Base-by-base conservation (phyloP, 1,284 basidiomycete genomes). In the Cutaneotrichosporon arboriforme region DNA sequence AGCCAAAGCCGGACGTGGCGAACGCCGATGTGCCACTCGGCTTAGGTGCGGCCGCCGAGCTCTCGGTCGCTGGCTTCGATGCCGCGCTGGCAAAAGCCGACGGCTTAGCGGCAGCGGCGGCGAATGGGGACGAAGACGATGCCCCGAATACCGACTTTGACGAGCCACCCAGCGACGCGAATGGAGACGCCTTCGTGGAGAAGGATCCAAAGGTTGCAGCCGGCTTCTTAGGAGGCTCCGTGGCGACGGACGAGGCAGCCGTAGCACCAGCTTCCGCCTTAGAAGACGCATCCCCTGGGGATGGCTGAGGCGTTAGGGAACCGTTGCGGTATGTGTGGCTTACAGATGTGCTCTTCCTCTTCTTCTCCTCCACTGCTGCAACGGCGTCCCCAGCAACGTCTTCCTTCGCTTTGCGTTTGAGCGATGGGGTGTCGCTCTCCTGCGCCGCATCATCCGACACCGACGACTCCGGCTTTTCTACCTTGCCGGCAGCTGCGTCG, bases 191-290 rank as follows among this genome's bases (percentile, higher is more conserved):
- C 21, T 62, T 55, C 15, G 64, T 54, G 2, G 63, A 58, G 62
- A 85, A 87, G 0, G 83, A 79, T 61, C 82, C 82, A 60, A 85
- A 86, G 4, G 66, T 67, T 13, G 65, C 48, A 39, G 62, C 64
- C 15, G 67, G 58, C 51, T 67, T 64, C 59, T 67, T 68, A 15
- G 54, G 50, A 10, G n/a, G 63, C 55, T 10, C 50, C 55, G 57
- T 43, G 15, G 60, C 43, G 23, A 52, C 13, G 8, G 54, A 10
- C 17, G 53, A 47, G 1, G 47, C 26, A 31, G 7, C 26, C 26
- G 26, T n/a, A 10, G n/a, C n/a, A n/a, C 55, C 26, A n/a, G 42
- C 10, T 9, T 46, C 10, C 4, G 41, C n/a, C 20, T n/a, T n/a
- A n/a, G 37, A 18, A 13, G 44, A 8, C 12, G 39, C 39, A 4